Base-by-base conservation (phyloP, 1,284 basidiomycete species). In the Ustilago xerochloae region DNA sequence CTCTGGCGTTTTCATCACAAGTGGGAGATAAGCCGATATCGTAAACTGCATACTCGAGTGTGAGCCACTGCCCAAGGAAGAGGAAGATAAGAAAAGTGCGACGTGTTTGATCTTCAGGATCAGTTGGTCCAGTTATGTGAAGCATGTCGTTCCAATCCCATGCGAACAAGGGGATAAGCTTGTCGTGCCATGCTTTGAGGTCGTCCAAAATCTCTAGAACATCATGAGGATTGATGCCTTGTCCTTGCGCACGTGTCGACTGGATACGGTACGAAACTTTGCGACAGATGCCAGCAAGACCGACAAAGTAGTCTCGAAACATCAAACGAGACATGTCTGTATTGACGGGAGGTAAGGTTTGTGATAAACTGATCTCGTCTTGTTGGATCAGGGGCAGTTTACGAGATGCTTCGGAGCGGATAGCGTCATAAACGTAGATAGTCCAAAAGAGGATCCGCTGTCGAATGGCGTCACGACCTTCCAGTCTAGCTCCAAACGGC, bases 131-230 rank as follows among this genome's bases (percentile, higher is more conserved):
- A 7, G 62, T 65, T 50, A 64, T 71, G 47, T 71, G 63, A 12
- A 71, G 58, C 58, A 63, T 61, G 32, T 71, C 68, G 60, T 71
- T 58, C 57, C 57, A 71, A 33, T 71, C 63, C 68, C 68, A 71
- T 9, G 30, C 13, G 29, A 61, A 63, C 6, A 54, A 18, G 3
- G 63, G 50, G 10, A 28, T n/a, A 0, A 71, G 33, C 15, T 41
- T 36, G 28, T 58, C 47, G 30, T 71, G 46, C 63, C 68, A 71
- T 3, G 36, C 24, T 13, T 54, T 20, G 9, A 71, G 29, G 8
- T 57, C 53, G 36, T 71, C 68, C 8, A 71, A 46, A 6, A 71
- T 33, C 2, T 46, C 22, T 3, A 65, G 28, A 4, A 66, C 58
- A 54, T 61, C 32, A 6, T 28, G 7, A 2, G 63, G 58, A 13